phyloP scores from a whole-genome alignment of 1,284 basidiomycete species.

The Caloboletus inedulis region DNA sequence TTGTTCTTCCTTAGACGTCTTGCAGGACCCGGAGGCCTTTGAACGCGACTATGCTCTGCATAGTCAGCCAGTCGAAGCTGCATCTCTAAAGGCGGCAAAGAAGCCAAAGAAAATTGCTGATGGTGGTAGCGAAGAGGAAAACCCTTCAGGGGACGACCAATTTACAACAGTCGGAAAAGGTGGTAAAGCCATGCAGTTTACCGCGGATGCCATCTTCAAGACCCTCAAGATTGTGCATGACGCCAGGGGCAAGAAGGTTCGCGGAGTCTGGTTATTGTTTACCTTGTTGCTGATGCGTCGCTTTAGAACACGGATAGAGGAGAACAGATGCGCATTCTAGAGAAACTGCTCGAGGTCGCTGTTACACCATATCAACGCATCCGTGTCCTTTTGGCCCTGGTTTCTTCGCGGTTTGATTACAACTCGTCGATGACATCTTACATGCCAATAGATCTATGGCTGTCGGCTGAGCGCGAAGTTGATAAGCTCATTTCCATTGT shows the following conservation, averaged over 20 bases:
- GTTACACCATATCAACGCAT: constrained; percentile 90
- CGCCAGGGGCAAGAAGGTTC: constrained; percentile 92
- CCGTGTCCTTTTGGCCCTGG: constrained; percentile 88
- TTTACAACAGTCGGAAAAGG: constrained; percentile 94
- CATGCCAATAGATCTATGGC: constrained; percentile 94
- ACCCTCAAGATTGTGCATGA: constrained; percentile 90
- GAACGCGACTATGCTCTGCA: constrained; percentile 68
- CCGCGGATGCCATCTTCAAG: constrained; percentile 91
- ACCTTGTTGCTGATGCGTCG: constrained; percentile 4
- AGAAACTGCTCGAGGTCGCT: constrained; percentile 85
- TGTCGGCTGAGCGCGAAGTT: constrained; percentile 82
- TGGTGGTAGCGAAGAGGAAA: constrained; percentile 41
- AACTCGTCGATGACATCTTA: constrained; percentile 83
- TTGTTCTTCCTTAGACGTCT: constrained; percentile 5
- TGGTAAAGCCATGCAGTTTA: constrained; percentile 81
- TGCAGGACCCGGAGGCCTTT: constrained; percentile 85
- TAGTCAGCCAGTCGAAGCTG: constrained; percentile 48
- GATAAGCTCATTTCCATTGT: constrained; percentile 85
- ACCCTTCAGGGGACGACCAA: constrained; percentile 54
- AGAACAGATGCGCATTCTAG: constrained; percentile 91
- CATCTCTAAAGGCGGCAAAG: constrained; percentile 40
- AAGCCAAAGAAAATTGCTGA: constrained; percentile 40
- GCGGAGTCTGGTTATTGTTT: constrained; percentile 10
- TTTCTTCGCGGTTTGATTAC: constrained; percentile 97
- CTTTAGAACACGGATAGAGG: constrained; percentile 90